A percentile compares a stretch with the other conserved stretches of the same genome.
These are phyloP conservation scores for Chalciporus chontae DNA, from an alignment of 768 basidiomycete genomes.

Conservation along the genomic window DNA sequence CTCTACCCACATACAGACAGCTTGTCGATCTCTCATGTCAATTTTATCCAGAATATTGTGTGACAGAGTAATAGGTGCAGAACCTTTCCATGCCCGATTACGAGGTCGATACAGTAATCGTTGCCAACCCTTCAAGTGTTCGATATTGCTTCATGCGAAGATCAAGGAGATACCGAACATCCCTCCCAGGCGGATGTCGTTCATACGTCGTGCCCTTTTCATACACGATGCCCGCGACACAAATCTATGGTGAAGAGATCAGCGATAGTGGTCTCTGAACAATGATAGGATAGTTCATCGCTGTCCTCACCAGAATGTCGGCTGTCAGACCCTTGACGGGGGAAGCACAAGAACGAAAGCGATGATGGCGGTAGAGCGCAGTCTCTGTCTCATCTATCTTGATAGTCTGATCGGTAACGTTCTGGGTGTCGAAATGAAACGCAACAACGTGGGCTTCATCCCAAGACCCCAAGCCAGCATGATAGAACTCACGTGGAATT, in stretches of 20 bases:
- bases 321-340: slow-evolving; percentile 83
- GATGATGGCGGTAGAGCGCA: slow-evolving; percentile 73
- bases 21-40: no score
- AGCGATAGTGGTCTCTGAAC: not conserved
- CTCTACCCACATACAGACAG: no score
- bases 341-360: slow-evolving; percentile 74
- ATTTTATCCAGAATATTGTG: no score
- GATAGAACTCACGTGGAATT: slow-evolving; percentile 56
- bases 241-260: slow-evolving; percentile 27
- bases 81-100: slow-evolving; percentile 4
- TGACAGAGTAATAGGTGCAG: no score
- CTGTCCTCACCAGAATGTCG: slow-evolving; percentile 66
- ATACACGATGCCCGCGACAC: slow-evolving; percentile 63
- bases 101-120: not conserved
- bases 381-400: slow-evolving; percentile 44
- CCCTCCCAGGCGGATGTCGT: slow-evolving; percentile 56
- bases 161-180: slow-evolving; percentile 25
- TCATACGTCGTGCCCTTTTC: slow-evolving; percentile 46
- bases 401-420: slow-evolving; percentile 45
- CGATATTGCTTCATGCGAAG: slow-evolving; percentile 23
- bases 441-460: no score
- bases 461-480: not conserved
- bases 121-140: no score
- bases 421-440: slow-evolving; percentile 36
- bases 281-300: not conserved